A percentile compares a stretch with the other conserved stretches of the same genome.
These are phyloP conservation scores for Graphilbum ipis-grandicollis DNA, from an alignment of 2,329 filamentous ascomycete species.

Conservation along the genomic window DNA sequence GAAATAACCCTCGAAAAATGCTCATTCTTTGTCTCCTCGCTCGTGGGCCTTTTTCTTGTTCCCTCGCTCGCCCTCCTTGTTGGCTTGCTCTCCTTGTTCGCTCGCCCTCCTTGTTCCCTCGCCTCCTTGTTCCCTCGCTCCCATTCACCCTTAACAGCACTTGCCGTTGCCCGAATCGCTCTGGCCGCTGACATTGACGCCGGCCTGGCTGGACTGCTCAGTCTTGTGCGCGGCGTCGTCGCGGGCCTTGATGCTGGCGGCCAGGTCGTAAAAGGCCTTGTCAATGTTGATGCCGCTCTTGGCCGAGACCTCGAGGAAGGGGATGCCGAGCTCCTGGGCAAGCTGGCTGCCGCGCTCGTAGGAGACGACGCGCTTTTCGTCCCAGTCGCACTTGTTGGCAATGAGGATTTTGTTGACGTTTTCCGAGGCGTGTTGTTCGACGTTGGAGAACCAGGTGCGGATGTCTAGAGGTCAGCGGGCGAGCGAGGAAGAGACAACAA, in stretches of 20 bases:
- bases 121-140: constrained; percentile 2
- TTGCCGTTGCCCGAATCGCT: constrained; percentile 36
- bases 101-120: not conserved
- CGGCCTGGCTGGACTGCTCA: constrained; percentile 39
- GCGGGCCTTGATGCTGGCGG: constrained; percentile 94
- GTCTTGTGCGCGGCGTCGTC: constrained; percentile 82
- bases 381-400: constrained; percentile 99
- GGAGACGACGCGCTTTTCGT: constrained; percentile 90
- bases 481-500: too few species aligned
- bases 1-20: too few species aligned
- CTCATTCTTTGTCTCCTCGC: too few species aligned
- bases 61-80: too few species aligned
- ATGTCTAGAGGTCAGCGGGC: constrained; percentile 50
- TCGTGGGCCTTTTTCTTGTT: too few species aligned
- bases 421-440: constrained; percentile 94
- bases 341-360: constrained; percentile 86
- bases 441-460: constrained; percentile 97
- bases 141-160: constrained; percentile 57
- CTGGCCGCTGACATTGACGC: constrained; percentile 52
- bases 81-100: not conserved
- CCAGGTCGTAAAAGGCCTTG: constrained; percentile 92
- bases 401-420: constrained; percentile 99
- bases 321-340: constrained; percentile 89
- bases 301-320: constrained; percentile 94
- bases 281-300: constrained; percentile 99